Evolutionary conservation across 352 stramenopile genomes (phyloP).

Genomic region (Globisporangium takayamanum): DNA sequence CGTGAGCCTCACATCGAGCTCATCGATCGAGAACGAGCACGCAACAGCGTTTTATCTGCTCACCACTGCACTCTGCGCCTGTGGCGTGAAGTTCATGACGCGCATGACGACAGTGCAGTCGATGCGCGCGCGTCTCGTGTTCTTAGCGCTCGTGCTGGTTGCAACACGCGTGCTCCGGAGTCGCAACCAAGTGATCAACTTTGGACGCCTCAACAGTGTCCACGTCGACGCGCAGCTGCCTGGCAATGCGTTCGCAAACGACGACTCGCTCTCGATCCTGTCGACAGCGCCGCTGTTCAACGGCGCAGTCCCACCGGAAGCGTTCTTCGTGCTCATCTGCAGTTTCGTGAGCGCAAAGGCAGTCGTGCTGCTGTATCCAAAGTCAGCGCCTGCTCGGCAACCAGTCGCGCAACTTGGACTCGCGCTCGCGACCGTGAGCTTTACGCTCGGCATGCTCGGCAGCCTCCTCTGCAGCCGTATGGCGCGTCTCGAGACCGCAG

Average conservation of each 20-base stretch:
- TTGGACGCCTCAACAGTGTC: slow-evolving; percentile 65
- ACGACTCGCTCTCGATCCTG: slow-evolving; percentile 78
- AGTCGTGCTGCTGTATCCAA: neutral
- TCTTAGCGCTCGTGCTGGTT: slow-evolving; percentile 30
- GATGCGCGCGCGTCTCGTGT: neutral
- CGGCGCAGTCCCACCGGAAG: slow-evolving; percentile 16
- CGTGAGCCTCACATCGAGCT: slow-evolving; percentile 66
- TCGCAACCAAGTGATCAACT: slow-evolving; percentile 88
- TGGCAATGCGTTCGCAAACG: slow-evolving; percentile 68
- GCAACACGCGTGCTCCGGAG: slow-evolving; percentile 54
- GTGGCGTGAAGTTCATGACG: slow-evolving; percentile 16
- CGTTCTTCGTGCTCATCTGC: slow-evolving; percentile 32
- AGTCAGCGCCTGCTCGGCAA: neutral
- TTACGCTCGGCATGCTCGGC: slow-evolving; percentile 21
- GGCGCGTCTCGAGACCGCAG: slow-evolving; percentile 3
- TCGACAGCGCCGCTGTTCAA: slow-evolving; percentile 54
- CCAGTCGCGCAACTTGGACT: slow-evolving; percentile 3
- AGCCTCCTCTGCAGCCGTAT: slow-evolving; percentile 15
- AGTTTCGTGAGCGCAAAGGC: slow-evolving; percentile 27
- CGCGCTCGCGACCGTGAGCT: slow-evolving; percentile 9
- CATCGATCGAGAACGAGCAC: slow-evolving; percentile 88
- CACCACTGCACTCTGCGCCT: slow-evolving; percentile 33
- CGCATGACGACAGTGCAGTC: neutral
- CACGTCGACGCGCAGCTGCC: slow-evolving; percentile 29
- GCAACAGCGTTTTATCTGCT: slow-evolving; percentile 74